phyloP scores from a whole-genome alignment of 2,329 filamentous ascomycete genomes.

The Cytospora mali region DNA sequence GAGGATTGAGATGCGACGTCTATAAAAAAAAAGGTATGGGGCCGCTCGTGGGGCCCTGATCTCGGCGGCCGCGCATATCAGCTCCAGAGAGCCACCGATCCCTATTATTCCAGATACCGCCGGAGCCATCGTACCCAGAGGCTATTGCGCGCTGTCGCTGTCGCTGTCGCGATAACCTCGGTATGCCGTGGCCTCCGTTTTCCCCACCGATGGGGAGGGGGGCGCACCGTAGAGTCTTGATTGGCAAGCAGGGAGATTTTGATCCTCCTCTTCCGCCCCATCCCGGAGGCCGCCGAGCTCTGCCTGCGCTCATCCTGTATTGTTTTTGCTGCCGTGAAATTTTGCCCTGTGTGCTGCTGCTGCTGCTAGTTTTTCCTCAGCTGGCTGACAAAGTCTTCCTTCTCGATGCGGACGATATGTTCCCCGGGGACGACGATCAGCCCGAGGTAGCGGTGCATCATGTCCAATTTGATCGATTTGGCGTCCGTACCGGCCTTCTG shows the following conservation, averaged over 20 bases:
- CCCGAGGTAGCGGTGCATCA: constrained; percentile 85
- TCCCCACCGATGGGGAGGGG: not conserved
- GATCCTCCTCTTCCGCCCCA: not conserved
- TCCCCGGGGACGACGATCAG: constrained; percentile 86
- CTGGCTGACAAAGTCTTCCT: constrained; percentile 73
- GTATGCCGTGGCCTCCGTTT: not conserved
- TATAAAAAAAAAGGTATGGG: not conserved
- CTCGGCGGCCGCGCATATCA: not conserved
- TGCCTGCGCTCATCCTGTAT: not conserved
- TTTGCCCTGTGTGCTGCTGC: not conserved
- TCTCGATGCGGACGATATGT: constrained; percentile 84
- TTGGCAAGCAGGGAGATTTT: not conserved
- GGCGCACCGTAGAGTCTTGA: not conserved
- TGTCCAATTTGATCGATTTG: constrained; percentile 62
- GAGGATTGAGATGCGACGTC: not conserved
- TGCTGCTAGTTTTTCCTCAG: constrained; percentile 33
- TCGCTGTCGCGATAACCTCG: not conserved
- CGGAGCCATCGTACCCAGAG: not conserved
- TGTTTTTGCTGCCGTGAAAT: not conserved
- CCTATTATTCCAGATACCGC: not conserved
- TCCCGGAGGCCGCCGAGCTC: not conserved
- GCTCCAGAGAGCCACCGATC: not conserved
- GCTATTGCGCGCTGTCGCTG: not conserved
- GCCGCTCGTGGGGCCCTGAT: not conserved
- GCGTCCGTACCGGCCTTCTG: constrained; percentile 40